Conservation (phyloP, 768 basidiomycete genomes). For the Boletus rufocinnamomeus region DNA sequence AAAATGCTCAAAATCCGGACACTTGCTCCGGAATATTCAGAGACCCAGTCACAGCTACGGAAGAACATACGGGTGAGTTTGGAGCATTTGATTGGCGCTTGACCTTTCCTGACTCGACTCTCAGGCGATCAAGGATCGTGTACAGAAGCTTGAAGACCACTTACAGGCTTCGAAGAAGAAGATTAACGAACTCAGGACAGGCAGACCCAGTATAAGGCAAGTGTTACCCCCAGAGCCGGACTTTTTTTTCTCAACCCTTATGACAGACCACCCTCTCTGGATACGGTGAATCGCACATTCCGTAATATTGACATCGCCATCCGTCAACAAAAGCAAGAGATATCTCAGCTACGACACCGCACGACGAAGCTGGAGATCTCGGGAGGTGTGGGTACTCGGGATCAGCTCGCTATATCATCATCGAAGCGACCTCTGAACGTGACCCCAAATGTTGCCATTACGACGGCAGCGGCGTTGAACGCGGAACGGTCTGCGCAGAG, state of each 20-base stretch:
- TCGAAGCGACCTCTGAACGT: slow-evolving; percentile 44
- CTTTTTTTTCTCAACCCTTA: background rate
- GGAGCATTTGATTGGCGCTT: background rate
- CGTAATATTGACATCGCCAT: slow-evolving; percentile 81
- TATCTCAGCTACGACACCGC: slow-evolving; percentile 53
- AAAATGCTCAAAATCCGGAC: slow-evolving; percentile 71
- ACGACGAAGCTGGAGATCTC: slow-evolving; percentile 51
- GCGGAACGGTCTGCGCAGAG: slow-evolving; percentile 73
- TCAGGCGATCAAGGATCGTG: slow-evolving; percentile 68
- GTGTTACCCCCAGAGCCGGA: slow-evolving; percentile 21
- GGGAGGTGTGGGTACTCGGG: slow-evolving; percentile 32
- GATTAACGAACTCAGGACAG: slow-evolving; percentile 59
- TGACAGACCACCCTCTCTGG: slow-evolving; percentile 76
- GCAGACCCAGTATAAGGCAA: slow-evolving; percentile 64
- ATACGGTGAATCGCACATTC: slow-evolving; percentile 79
- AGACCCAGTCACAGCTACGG: slow-evolving; percentile 76
- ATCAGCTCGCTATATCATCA: slow-evolving; percentile 45
- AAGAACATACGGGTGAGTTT: slow-evolving; percentile 65
- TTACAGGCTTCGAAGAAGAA: slow-evolving; percentile 70
- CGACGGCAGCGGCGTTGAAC: slow-evolving; percentile 80
- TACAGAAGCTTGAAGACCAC: slow-evolving; percentile 79
- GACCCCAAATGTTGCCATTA: slow-evolving; percentile 67
- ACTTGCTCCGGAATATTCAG: slow-evolving; percentile 87
- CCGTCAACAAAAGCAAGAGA: slow-evolving; percentile 57
- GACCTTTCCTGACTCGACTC: slow-evolving; percentile 8